Evolutionary conservation across 1,284 basidiomycete genomes (phyloP), one percentile per base, ranked within the genome.

Genomic region (Leccinum fuscescens): DNA sequence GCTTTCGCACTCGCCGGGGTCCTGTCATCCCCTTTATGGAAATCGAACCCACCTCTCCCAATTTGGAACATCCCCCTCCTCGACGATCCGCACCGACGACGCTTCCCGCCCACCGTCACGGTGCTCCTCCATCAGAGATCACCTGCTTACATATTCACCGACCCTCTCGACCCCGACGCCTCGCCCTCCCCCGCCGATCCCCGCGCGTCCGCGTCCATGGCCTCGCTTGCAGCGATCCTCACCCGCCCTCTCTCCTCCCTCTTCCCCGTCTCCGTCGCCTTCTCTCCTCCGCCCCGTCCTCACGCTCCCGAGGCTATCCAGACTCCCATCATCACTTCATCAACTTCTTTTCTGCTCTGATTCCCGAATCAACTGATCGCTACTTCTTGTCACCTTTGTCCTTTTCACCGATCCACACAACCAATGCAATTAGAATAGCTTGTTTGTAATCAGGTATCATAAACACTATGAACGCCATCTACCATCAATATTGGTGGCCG

Each of bases 81-180:
- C 68, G 68, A 70, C 70, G 71, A 71, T 76, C 71, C 70, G 62
- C 71, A 55, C 72, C 72, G 71, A 67, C 72, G 61, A 56, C 52
- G 5, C 50, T 56, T 52, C 63, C 67, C 67, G 59, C 67, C 55
- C 54, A 63, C 60, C 57, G 11, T 20, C 17, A 46, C 44, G 17
- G 31, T 56, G 64, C 56, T 53, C 48, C 60, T 54, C 54, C 63
- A 51, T 57, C 63, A 57, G 2, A 46, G 46, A 39, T 56, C 51
- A 7, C 37, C 46, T 59, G 70, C 71, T 70, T 56, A 70, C 69
- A 59, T 58, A 71, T 59, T 54, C 67, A 6, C 69, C 69, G 68
- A 66, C 67, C 53, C 57, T 61, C 55, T 68, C 69, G 68, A 69
- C 62, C 0, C 49, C 62, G 61, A 67, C 67, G 17, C 39, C 56